Percentiles rank a stretch among this genome's conserved stretches.
phyloP scores from a whole-genome alignment of 1,284 basidiomycete genomes.

The Sporisorium scitamineum region DNA sequence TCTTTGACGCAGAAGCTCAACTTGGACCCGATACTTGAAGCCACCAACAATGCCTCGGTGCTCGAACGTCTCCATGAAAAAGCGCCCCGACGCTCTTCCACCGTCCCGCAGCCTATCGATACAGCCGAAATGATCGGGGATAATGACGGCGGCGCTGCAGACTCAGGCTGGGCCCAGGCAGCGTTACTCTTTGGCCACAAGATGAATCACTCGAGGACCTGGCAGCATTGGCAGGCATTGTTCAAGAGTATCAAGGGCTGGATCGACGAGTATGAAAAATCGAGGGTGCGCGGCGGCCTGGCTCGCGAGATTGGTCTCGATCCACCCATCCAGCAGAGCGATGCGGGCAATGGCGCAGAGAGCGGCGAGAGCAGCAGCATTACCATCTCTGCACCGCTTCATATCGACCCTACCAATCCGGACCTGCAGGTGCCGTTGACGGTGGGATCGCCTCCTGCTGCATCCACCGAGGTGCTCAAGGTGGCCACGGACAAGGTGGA shows the following conservation, averaged over 20 bases:
- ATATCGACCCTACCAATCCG: constrained; percentile 20
- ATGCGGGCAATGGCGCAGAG: background rate
- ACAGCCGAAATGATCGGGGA: background rate
- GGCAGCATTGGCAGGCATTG: constrained; percentile 60
- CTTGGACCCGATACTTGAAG: constrained; percentile 15
- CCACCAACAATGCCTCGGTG: constrained; percentile 16
- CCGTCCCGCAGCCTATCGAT: constrained; percentile 10
- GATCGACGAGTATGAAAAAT: constrained; percentile 64
- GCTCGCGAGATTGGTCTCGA: constrained; percentile 58
- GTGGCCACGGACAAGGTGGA: constrained; percentile 35
- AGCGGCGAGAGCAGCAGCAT: constrained; percentile 8
- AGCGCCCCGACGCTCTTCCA: constrained; percentile 25
- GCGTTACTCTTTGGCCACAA: constrained; percentile 36
- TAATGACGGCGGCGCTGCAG: background rate
- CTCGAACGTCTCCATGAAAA: constrained; percentile 28
- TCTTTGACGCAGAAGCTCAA: constrained; percentile 25
- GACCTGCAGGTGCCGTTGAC: constrained; percentile 30
- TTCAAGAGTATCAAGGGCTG: constrained; percentile 58
- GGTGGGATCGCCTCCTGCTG: constrained; percentile 34
- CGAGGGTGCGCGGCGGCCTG: constrained; percentile 52
- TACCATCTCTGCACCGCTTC: constrained; percentile 26
- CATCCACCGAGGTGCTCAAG: constrained; percentile 31
- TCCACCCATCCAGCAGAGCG: constrained; percentile 8
- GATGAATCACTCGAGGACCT: constrained; percentile 48
- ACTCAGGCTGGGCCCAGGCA: constrained; percentile 10